A percentile compares a stretch with the other conserved stretches of the same genome.
Conservation (phyloP, 306 rosid genomes). For the Cucurbita moschata region DNA sequence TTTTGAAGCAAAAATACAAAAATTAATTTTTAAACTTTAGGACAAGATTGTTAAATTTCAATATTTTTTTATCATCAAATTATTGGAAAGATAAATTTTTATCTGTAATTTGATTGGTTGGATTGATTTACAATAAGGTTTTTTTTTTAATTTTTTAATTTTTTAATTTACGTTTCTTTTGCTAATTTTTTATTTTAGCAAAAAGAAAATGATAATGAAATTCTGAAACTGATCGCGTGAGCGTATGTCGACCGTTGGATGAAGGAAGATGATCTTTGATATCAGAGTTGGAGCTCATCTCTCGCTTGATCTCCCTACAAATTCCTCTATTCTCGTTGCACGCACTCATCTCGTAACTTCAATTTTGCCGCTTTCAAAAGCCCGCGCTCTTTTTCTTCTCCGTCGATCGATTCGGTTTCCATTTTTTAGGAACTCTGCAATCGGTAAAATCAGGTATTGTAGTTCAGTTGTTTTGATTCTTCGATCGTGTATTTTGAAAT, state of each 20-base stretch:
- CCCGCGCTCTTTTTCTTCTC: not conserved
- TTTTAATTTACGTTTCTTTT: not conserved
- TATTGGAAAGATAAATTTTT: too few species aligned
- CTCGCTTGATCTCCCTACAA: not conserved
- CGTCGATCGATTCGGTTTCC: not conserved
- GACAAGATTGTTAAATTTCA: too few species aligned
- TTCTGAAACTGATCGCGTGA: not conserved
- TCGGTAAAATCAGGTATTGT: not conserved
- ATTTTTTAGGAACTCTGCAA: not conserved
- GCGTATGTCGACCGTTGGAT: not conserved
- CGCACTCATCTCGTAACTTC: not conserved
- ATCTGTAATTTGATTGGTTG: too few species aligned
- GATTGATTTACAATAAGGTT: too few species aligned
- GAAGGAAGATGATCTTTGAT: not conserved
- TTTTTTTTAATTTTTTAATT: too few species aligned
- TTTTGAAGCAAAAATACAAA: too few species aligned
- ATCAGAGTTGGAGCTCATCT: not conserved
- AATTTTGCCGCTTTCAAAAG: conserved; percentile 1
- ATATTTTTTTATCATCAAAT: too few species aligned
- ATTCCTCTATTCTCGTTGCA: not conserved
- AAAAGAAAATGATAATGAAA: not conserved
- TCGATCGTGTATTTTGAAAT: not conserved
- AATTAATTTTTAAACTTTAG: too few species aligned
- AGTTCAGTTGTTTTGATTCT: not conserved
- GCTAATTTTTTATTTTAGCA: too few species aligned